Base-by-base conservation (phyloP, 2,329 filamentous ascomycete species). In the Diaporthe australafricana region DNA sequence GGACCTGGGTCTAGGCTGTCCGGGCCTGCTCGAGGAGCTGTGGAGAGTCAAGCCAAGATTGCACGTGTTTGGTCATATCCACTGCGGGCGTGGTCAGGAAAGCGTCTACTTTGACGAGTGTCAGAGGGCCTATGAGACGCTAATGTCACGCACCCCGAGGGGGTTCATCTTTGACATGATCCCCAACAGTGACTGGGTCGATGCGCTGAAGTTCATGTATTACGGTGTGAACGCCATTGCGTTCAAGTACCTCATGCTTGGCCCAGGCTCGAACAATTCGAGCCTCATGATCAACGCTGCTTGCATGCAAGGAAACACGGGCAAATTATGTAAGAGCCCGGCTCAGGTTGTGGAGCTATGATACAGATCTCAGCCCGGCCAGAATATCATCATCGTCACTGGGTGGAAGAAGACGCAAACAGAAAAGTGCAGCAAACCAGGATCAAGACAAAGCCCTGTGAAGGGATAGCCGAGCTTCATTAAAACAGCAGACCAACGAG, bases 1-100 rank as follows among this genome's bases (percentile, higher is more conserved):
- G 42, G 92, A 92, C 75, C 87, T 90, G 65, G 90, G 87, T 3
- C 83, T 94, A 55, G 94, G 94, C 70, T 95, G 93, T 75, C 88
- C 90, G 8, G 87, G 89, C 70, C 86, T 97, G 7, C 86, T 96
- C 7, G 82, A 86, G 17, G 94, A 97, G 77, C 81, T 93, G 22
- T 94, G 92, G 90, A 89, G 92, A 45, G 90, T 94, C 14, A 90
- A 89, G 74, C 95, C 95, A 0, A 85, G 85, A 16, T 83, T 97
- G 17, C 94, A 97, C 80, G 88, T 97, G 60, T 97, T 96, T 79
- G 95, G 94, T 1, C 95, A 98, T 81, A 88, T 95, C 30, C 95
- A 98, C 83, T 92, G 88, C 78, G 93, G 90, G 11, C 88, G 92
- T 56, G 95, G 94, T 20, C 85, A 84, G 53, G 90, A 95, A 77